Base-by-base conservation (phyloP, 768 basidiomycete species). In the Lactarius quietus region DNA sequence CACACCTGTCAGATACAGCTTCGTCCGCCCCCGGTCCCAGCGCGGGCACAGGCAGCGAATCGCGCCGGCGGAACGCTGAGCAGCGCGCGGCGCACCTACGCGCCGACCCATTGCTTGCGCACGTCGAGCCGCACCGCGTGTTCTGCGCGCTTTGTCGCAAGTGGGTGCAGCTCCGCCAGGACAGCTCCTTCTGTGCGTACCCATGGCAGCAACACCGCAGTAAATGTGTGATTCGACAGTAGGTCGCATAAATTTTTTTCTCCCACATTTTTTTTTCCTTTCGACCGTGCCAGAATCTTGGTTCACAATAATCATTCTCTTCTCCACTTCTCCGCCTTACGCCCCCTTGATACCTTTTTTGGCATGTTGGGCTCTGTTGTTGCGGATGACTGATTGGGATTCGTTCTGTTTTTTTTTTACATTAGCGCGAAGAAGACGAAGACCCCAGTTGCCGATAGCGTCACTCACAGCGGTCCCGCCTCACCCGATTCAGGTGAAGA, bases 111-210 rank as follows among this genome's bases (percentile, higher is more conserved):
- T 78, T 90, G 8, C 83, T 91, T 60, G 82, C 81, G 23, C 81
- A 84, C 62, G 90, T 92, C 38, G 89, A 92, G 70, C 86, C 88
- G 0, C 73, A 73, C 61, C 73, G 75, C 17, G 88, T 92, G 0
- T 90, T 91, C 69, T 93, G 90, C 72, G 78, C 80, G 3, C 74
- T 92, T 1, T 93, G 91, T 72, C 79, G 83, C 71, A 91, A 92
- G 74, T 92, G 90, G 90, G 89, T 92, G 1, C 90, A 92, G 74
- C 79, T 92, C 23, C 75, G 90, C 48, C 89, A 90, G 73, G 90
- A 92, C 69, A 86, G 84, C 65, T 84, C 84, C 12, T 92, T 87
- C 73, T 92, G 90, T 69, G 87, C 90, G 59, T 90, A 91, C 72
- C 90, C 90, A 43, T 92, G 90, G 90, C 73, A 86, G 64, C 88